Base-by-base conservation (phyloP, 2,329 filamentous ascomycete species). In the Talaromyces piceae region DNA sequence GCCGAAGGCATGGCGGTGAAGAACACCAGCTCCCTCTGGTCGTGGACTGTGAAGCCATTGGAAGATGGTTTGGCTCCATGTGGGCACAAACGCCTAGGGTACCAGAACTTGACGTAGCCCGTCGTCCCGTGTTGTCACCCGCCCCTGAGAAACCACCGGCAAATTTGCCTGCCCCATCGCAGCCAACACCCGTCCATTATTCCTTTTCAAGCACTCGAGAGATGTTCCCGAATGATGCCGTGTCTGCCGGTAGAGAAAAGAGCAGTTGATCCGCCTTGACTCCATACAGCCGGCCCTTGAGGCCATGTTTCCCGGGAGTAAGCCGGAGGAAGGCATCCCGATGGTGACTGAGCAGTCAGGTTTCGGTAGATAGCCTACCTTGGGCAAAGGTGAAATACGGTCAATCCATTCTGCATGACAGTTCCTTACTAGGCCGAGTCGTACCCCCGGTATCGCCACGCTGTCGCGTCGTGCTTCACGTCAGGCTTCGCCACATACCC, bases 51-150 rank as follows among this genome's bases (percentile, higher is more conserved):
- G 39, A 43, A 25, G 20, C 39, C 20, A 43, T 43, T 43, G 39
- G 39, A 25, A 23, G 39, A 43, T 11, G 23, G 39, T 4, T 16
- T 43, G 39, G 39, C 39, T 43, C 39, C 12, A 43, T 43, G 39
- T 43, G 39, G 39, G 39, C 23, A 43, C 39, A 25, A 25, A 43
- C n/a, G 39, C 39, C 39, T 43, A 43, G 39, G 39, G 39, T 43
- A 43, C 39, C 39, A 43, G 39, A 25, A 22, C 22, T 43, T 16
- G 20, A 43, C 39, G 39, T 25, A 25, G 48, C 50, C 33, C 46
- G 51, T 41, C 45, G 51, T 49, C 47, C 51, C 51, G 51, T 53
- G 39, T 25, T 22, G 6, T 25, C 33, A 49, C 41, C 47, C 51
- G 51, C 47, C 23, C 31, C 47, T 50, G 23, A n/a, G n/a, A n/a